These are phyloP conservation scores for Ophiobolus disseminans DNA, from an alignment of 2,329 filamentous ascomycete genomes.

Conservation along the genomic window DNA sequence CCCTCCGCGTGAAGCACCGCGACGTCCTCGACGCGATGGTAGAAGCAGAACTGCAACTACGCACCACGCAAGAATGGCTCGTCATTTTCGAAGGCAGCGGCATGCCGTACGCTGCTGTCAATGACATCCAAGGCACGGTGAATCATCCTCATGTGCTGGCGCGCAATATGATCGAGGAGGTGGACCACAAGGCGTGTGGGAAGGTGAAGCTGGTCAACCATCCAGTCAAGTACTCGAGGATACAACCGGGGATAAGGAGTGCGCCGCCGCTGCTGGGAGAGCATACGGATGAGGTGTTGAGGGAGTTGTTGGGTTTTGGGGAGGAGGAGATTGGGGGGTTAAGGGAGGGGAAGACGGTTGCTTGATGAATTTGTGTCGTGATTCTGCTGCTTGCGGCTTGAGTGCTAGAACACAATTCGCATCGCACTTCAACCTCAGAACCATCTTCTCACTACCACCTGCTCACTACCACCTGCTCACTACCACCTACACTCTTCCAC, in stretches of 20 bases:
- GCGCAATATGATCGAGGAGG: slow-evolving; percentile 85
- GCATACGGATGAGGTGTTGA: slow-evolving; percentile 45
- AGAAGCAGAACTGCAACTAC: slow-evolving; percentile 73
- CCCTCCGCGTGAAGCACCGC: slow-evolving; percentile 69
- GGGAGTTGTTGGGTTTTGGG: slow-evolving; percentile 35
- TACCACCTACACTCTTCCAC: not conserved
- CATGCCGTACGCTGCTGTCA: slow-evolving; percentile 91
- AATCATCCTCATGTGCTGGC: slow-evolving; percentile 80
- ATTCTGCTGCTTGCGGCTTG: too few species aligned
- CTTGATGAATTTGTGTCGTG: too few species aligned
- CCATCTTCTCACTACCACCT: too few species aligned
- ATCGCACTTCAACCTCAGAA: too few species aligned
- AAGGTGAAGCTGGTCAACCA: slow-evolving; percentile 88
- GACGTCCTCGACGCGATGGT: slow-evolving; percentile 79
- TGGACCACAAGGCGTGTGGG: slow-evolving; percentile 83
- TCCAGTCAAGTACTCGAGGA: slow-evolving; percentile 90
- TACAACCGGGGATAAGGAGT: slow-evolving; percentile 74
- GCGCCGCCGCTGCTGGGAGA: slow-evolving; percentile 79
- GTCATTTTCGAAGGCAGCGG: slow-evolving; percentile 85
- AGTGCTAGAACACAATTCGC: too few species aligned
- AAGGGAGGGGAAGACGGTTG: slow-evolving; percentile 18
- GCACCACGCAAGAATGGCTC: slow-evolving; percentile 88
- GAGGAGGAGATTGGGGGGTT: slow-evolving; percentile 29
- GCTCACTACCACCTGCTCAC: too few species aligned
- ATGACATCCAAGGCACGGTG: slow-evolving; percentile 85